Evolutionary conservation across 306 rosid genomes (phyloP).

Genomic region (Rosa persica): DNA sequence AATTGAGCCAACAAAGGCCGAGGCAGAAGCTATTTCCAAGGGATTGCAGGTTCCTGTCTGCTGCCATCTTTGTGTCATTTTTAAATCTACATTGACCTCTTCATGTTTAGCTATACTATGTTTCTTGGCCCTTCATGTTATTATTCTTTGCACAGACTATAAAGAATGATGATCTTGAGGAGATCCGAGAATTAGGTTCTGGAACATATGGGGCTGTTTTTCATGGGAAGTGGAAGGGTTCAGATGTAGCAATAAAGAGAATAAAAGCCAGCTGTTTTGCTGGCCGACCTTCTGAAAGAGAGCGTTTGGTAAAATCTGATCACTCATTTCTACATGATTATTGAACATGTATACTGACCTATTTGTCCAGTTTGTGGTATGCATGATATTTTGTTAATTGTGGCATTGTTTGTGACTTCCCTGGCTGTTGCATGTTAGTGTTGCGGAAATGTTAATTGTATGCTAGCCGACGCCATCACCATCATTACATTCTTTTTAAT

Average conservation of each 20-base stretch:
- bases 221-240: constrained; percentile 99
- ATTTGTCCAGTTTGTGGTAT: background rate
- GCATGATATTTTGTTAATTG: constrained; percentile 1
- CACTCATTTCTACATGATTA: constrained; percentile 24
- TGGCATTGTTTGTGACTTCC: background rate
- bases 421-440: background rate
- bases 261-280: constrained; percentile 97
- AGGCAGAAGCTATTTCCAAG: constrained; percentile 88
- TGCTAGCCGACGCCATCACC: background rate
- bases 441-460: background rate
- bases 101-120: constrained; percentile 19
- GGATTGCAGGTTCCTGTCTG: constrained; percentile 79
- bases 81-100: constrained; percentile 2
- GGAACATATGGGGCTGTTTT: constrained; percentile 97
- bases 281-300: constrained; percentile 95
- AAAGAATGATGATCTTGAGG: constrained; percentile 92
- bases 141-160: constrained; percentile 61
- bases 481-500: background rate
- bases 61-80: constrained; percentile 26
- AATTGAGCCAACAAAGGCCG: constrained; percentile 95
- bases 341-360: background rate
- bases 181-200: constrained; percentile 93
- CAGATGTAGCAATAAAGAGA: constrained; percentile 96
- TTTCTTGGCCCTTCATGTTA: constrained; percentile 9
- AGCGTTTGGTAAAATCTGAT: constrained; percentile 70